Evolutionary conservation across 2,329 filamentous ascomycete genomes (phyloP).

Genomic region (Zymoseptoria pseudotritici): DNA sequence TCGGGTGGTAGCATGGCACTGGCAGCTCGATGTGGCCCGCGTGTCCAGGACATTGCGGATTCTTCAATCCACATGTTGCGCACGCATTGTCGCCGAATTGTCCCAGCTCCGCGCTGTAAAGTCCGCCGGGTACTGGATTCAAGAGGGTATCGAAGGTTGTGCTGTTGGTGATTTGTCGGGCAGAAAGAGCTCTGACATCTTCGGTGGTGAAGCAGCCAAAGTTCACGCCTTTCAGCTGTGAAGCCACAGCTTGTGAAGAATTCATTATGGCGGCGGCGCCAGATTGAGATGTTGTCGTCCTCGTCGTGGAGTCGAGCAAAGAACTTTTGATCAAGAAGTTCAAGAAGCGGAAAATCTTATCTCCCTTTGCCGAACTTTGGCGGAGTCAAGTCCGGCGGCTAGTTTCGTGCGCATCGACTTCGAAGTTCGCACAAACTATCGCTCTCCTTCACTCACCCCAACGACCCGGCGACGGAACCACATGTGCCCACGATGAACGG

Average conservation of each 20-base stretch:
- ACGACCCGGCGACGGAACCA: background rate
- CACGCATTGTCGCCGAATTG: constrained; percentile 82
- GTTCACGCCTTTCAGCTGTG: constrained; percentile 76
- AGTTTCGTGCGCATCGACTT: background rate
- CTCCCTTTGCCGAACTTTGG: background rate
- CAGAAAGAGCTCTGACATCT: constrained; percentile 83
- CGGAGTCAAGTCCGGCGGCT: background rate
- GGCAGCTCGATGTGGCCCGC: constrained; percentile 92
- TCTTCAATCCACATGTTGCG: constrained; percentile 81
- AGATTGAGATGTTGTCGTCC: background rate
- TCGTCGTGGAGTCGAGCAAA: background rate
- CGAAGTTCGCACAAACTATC: background rate
- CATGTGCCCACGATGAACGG: constrained; percentile 24
- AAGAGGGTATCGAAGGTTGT: constrained; percentile 89
- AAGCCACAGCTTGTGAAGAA: constrained; percentile 65
- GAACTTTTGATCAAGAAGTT: constrained; percentile 1
- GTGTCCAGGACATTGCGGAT: constrained; percentile 76
- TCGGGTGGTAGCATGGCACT: constrained; percentile 89
- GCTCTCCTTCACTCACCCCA: background rate
- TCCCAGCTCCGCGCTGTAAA: constrained; percentile 87
- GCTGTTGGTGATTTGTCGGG: constrained; percentile 87
- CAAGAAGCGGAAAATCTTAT: constrained; percentile 1
- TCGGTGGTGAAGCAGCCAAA: constrained; percentile 76
- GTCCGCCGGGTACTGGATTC: constrained; percentile 80
- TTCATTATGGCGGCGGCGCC: constrained; percentile 31